phyloP scores from a whole-genome alignment of 805 yeast species.

The Starmerella potacharoeniae region DNA sequence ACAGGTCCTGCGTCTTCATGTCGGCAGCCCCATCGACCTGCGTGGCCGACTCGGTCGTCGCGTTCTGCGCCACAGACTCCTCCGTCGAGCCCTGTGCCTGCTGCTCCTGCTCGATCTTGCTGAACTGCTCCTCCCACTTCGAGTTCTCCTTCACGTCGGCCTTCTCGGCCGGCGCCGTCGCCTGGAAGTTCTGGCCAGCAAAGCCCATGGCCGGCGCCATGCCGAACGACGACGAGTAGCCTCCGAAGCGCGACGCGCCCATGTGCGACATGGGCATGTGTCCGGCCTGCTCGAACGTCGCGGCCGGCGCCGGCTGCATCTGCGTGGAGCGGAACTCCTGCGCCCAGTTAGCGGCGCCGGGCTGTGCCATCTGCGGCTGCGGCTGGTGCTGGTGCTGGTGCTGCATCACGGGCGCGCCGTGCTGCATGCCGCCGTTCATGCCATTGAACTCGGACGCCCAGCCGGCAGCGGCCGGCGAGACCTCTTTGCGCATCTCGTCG shows the following conservation, averaged over 20 bases:
- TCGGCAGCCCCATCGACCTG: conserved; percentile 18
- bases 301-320: not conserved
- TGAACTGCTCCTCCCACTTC: conserved; percentile 38
- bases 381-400: not conserved
- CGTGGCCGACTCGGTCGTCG: conserved; percentile 2
- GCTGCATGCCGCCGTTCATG: not conserved
- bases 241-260: conserved; percentile 1
- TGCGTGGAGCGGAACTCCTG: not conserved
- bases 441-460: conserved; percentile 10
- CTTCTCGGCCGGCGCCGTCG: not conserved
- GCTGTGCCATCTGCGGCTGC: not conserved
- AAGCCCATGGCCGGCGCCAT: not conserved
- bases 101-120: conserved; percentile 27
- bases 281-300: not conserved
- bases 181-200: conserved; percentile 4
- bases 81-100: conserved; percentile 8
- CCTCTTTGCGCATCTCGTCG: conserved; percentile 26
- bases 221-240: not conserved
- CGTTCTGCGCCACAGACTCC: not conserved
- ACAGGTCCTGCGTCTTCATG: conserved; percentile 15
- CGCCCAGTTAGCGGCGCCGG: not conserved
- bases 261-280: conserved; percentile 7
- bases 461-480: conserved; percentile 9
- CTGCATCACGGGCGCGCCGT: not conserved
- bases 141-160: conserved; percentile 24